phyloP scores from a whole-genome alignment of 139 green algal genomes.

The Spirogloea muscicola region DNA sequence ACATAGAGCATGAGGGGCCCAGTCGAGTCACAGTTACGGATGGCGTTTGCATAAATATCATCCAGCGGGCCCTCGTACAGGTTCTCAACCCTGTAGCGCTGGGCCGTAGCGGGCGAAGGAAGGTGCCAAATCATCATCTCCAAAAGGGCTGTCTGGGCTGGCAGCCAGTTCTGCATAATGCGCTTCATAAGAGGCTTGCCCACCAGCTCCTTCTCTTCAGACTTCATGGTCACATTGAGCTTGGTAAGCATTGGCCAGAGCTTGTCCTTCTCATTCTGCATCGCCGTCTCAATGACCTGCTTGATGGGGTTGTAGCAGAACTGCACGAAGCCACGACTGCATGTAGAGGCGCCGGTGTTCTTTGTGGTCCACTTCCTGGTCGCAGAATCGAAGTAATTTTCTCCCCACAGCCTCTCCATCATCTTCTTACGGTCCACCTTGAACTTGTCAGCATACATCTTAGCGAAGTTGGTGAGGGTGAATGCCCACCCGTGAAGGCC shows the following conservation, averaged over 20 bases:
- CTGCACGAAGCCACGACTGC: slow-evolving; percentile 95
- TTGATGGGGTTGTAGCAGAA: slow-evolving; percentile 97
- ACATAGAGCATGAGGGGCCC: slow-evolving; percentile 98
- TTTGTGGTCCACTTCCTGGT: slow-evolving; percentile 99
- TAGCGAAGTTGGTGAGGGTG: slow-evolving; percentile 95
- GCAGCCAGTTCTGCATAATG: slow-evolving; percentile 85
- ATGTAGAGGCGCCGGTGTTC: slow-evolving; percentile 77
- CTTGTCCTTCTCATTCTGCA: slow-evolving; percentile 96
- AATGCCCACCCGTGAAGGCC: slow-evolving; percentile 99
- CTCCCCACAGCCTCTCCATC: slow-evolving; percentile 93
- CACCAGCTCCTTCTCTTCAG: slow-evolving; percentile 86
- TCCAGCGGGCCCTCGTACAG: slow-evolving; percentile 97
- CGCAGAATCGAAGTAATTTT: slow-evolving; percentile 97
- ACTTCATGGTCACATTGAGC: slow-evolving; percentile 82
- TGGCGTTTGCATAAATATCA: slow-evolving; percentile 85
- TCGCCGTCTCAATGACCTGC: slow-evolving; percentile 84
- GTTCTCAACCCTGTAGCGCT: slow-evolving; percentile 95
- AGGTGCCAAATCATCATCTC: slow-evolving; percentile 98
- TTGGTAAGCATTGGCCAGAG: slow-evolving; percentile 92
- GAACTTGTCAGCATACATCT: slow-evolving; percentile 98
- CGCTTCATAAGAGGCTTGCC: slow-evolving; percentile 90
- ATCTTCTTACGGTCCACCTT: slow-evolving; percentile 82
- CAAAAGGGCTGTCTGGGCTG: slow-evolving; percentile 85
- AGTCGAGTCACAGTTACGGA: slow-evolving; percentile 91
- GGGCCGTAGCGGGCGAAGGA: slow-evolving; percentile 68